Evolutionary conservation across 208 protist genomes (phyloP), one percentile per base, ranked within the genome.

Genomic region (Wallacemonas sp.): DNA sequence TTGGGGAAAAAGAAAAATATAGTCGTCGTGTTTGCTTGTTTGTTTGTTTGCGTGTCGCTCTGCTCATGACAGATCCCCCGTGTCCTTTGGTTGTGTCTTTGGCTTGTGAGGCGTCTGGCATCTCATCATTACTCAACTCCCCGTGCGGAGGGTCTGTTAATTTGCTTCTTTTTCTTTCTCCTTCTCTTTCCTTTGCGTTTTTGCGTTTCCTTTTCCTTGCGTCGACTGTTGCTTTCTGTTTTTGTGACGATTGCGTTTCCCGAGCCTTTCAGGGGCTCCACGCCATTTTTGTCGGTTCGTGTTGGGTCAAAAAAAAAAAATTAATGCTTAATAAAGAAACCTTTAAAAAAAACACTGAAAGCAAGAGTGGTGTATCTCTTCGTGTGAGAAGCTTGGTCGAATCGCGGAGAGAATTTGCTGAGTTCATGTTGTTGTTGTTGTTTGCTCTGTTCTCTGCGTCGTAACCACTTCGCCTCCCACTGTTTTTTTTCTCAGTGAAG

Each of bases 141-240:
- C 0, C n/a, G n/a, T n/a, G n/a, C n/a, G n/a, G n/a, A n/a, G n/a
- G n/a, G n/a, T 67, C 24, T 70, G 12, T 8, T 33, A 33, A 1
- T 52, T 64, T 71, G 56, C 27, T 21, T 24, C 17, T 49, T 17
- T 67, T n/a, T 57, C 19, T 67, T 39, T 54, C 21, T 36, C 34
- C 56, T 23, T 47, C 43, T 64, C 12, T 29, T 34, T 52, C 43
- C 17, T 6, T 30, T 49, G 44, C 9, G 5, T 54, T 56, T 55
- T 19, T 19, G 33, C n/a, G 48, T 46, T 21, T 32, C 4, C 34
- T 9, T 38, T 39, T 32, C 46, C 9, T 54, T 52, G 33, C 26
- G n/a, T 27, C 41, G 12, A 57, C 41, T 65, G 44, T 33, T 34
- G 24, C 2, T 54, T 65, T 54, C 38, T 52, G 49, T 32, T 54